These are phyloP conservation scores for Excoecaria cochinchinensis DNA, from an alignment of 345 rosid species.

Conservation along the genomic window DNA sequence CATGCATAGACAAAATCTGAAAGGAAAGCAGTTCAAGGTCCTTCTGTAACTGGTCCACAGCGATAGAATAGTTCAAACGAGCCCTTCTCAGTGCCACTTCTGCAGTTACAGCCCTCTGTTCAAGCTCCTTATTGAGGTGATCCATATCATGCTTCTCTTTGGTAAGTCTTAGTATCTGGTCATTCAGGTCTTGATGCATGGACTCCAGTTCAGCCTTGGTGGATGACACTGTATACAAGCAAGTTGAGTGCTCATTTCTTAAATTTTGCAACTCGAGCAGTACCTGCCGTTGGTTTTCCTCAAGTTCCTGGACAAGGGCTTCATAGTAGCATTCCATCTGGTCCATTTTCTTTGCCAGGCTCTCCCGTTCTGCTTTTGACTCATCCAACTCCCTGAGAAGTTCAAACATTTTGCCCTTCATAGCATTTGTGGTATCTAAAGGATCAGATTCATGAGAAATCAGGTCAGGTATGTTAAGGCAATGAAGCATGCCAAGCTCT, in stretches of 20 bases:
- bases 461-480: conserved; percentile 59
- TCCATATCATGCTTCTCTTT: conserved; percentile 68
- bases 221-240: conserved; percentile 66
- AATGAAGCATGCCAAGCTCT: conserved; percentile 66
- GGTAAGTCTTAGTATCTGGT: conserved; percentile 53
- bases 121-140: conserved; percentile 68
- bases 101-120: conserved; percentile 70
- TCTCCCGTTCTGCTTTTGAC: conserved; percentile 78
- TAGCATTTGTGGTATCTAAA: conserved; percentile 47
- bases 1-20: conserved; percentile 87
- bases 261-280: conserved; percentile 85
- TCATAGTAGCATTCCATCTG: conserved; percentile 99
- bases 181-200: conserved; percentile 58
- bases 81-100: conserved; percentile 96
- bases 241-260: conserved; percentile 83
- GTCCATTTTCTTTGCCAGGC: conserved; percentile 88
- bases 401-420: conserved; percentile 76
- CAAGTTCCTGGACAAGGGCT: conserved; percentile 92
- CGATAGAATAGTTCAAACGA: conserved; percentile 90
- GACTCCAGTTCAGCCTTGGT: conserved; percentile 80
- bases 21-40: conserved; percentile 90
- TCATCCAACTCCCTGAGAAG: conserved; percentile 85
- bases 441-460: conserved; percentile 58
- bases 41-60: conserved; percentile 89
- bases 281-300: conserved; percentile 95